Conservation (phyloP, 257 asterid genomes). For the Osmanthus fragrans region DNA sequence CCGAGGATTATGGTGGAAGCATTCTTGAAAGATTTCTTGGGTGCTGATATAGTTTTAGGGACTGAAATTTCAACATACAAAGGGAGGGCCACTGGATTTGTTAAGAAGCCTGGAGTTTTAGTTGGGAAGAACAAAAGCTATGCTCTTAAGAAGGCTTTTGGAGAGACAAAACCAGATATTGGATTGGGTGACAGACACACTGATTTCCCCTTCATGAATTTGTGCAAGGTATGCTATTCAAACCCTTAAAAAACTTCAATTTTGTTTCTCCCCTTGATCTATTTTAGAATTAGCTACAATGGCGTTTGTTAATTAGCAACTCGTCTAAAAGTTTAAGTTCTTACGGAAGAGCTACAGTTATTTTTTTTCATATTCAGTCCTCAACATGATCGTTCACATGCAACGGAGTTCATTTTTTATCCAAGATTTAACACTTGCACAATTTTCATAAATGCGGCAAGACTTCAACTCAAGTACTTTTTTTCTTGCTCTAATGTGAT, state of each 20-base stretch:
- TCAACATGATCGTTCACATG: not conserved
- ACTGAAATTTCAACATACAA: slow-evolving; percentile 47
- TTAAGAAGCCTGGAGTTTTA: slow-evolving; percentile 46
- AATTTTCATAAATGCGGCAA: not conserved
- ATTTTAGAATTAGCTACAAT: not conserved
- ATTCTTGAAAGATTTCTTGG: slow-evolving; percentile 56
- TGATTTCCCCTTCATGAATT: slow-evolving; percentile 53
- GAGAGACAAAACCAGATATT: slow-evolving; percentile 52
- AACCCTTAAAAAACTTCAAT: not conserved
- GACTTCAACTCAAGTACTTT: not conserved
- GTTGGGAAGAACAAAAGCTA: slow-evolving; percentile 52
- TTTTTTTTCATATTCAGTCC: not conserved
- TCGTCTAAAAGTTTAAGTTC: not conserved
- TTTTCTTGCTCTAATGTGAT: too few relatives aligned
- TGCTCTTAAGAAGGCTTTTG: slow-evolving; percentile 45
- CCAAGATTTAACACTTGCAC: not conserved
- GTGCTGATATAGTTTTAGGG: slow-evolving; percentile 60
- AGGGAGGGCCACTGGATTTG: slow-evolving; percentile 64
- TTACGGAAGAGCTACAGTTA: not conserved
- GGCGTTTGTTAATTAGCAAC: not conserved
- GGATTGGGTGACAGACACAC: slow-evolving; percentile 61
- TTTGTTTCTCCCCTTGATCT: not conserved
- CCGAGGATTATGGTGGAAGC: slow-evolving; percentile 70
- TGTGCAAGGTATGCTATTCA: slow-evolving; percentile 50
- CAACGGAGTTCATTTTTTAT: not conserved